Base-by-base conservation (phyloP, 2,329 filamentous ascomycete species). In the Penicillium aurantiogriseum region DNA sequence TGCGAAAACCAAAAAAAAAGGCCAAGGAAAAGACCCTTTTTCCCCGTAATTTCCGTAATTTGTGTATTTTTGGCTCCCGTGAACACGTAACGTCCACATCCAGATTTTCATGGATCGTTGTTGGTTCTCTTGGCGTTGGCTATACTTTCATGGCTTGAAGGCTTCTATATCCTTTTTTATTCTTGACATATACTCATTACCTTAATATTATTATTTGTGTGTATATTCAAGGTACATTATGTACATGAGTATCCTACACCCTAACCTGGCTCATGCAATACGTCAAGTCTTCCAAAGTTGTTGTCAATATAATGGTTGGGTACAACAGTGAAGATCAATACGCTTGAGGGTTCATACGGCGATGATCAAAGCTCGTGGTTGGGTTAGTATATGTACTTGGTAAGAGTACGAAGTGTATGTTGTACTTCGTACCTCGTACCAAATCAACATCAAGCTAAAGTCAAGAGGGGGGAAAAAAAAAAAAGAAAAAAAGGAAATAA, bases 21-120 rank as follows among this genome's bases (percentile, higher is more conserved):
- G 56, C 63, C 63, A 64, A 67, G 63, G 59, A 63, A 68, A 68
- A 66, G 69, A 70, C 64, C 64, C 63, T 68, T 66, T 66, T 61
- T 64, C 54, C 59, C 40, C 27, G 61, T 63, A 62, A 58, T 58
- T 57, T 58, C 40, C 7, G 50, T 45, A 52, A 36, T 52, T 51
- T 51, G 6, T 5, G 49, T 51, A 51, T 15, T 44, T 52, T 52
- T 52, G 21, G 47, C 54, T 36, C n/a, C 45, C 52, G 58, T 62
- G 56, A 50, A 61, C 63, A 65, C 62, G 63, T 64, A 58, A 61
- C 53, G 51, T 39, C 25, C 33, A 33, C 38, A 25, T 36, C 40
- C 42, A 39, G 51, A 53, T 53, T 53, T 53, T 53, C 40, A 38
- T 53, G 29, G 31, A 36, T 51, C 27, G 45, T 46, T 54, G 33